phyloP scores from a whole-genome alignment of 768 basidiomycete genomes.

The Leccinum fibrillosum region DNA sequence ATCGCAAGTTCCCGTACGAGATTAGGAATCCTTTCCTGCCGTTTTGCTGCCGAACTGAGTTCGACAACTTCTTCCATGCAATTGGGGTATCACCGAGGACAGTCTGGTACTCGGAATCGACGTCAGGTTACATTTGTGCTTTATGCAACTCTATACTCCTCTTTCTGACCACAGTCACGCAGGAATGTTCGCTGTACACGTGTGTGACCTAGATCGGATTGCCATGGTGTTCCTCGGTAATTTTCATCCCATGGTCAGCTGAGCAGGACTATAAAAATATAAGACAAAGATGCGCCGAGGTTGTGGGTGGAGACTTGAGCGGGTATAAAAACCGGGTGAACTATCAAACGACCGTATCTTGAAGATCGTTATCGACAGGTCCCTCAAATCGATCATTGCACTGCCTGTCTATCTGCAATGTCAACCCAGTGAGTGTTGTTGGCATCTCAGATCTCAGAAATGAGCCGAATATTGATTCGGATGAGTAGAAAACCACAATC shows the following conservation, averaged over 20 bases:
- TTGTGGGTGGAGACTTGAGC: not conserved
- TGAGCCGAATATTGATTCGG: not conserved
- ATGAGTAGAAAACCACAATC: constrained; percentile 32
- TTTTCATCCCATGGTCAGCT: not conserved
- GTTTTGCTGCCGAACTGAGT: not conserved
- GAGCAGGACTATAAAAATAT: not conserved
- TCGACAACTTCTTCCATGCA: too few species aligned
- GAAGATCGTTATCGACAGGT: not conserved
- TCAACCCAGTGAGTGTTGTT: constrained; percentile 6
- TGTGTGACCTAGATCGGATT: not conserved
- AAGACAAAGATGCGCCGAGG: not conserved
- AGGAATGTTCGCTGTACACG: not conserved
- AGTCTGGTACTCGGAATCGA: too few species aligned
- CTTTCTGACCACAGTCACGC: not conserved
- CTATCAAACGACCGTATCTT: not conserved
- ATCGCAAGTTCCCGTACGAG: not conserved
- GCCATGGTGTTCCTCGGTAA: not conserved
- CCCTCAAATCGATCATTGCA: not conserved
- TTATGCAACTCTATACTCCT: not conserved
- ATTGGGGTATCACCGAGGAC: too few species aligned
- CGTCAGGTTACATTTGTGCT: too few species aligned
- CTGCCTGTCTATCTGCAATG: constrained; percentile 3
- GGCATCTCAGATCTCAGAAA: not conserved
- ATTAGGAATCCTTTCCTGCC: not conserved
- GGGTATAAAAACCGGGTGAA: not conserved